phyloP scores from a whole-genome alignment of 768 basidiomycete genomes.

The Hemileccinum rubropunctum region DNA sequence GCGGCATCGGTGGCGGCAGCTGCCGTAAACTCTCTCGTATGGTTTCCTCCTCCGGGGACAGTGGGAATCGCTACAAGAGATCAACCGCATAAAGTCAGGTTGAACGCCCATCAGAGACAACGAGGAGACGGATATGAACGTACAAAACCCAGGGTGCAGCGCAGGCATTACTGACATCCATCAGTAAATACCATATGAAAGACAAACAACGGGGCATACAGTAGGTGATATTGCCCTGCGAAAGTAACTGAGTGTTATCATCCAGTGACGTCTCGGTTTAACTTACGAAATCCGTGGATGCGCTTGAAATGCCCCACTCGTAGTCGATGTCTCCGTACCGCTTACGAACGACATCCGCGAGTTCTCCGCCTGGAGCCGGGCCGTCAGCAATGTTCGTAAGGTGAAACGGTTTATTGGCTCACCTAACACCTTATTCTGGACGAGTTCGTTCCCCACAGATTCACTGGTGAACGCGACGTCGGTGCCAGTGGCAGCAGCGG shows the following conservation, averaged over 20 bases:
- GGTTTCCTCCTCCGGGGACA: slow-evolving; percentile 68
- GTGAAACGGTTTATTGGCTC: neutral
- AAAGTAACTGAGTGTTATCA: neutral
- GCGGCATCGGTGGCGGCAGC: slow-evolving; percentile 58
- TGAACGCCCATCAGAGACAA: neutral
- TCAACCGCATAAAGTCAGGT: neutral
- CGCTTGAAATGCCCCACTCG: slow-evolving; percentile 63
- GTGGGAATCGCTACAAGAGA: slow-evolving; percentile 69
- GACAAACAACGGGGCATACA: slow-evolving; percentile 37
- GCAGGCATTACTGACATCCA: slow-evolving; percentile 51
- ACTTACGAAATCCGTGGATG: slow-evolving; percentile 83
- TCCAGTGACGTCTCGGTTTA: neutral
- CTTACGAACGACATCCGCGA: slow-evolving; percentile 56
- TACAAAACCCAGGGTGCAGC: slow-evolving; percentile 66
- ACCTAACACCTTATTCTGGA: slow-evolving; percentile 69
- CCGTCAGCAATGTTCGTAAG: neutral
- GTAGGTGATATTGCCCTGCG: slow-evolving; percentile 60
- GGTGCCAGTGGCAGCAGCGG: slow-evolving; percentile 66
- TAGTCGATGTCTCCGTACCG: slow-evolving; percentile 64
- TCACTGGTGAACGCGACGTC: slow-evolving; percentile 40
- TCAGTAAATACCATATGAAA: slow-evolving; percentile 1
- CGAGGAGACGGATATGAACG: slow-evolving; percentile 2
- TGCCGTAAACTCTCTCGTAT: slow-evolving; percentile 65
- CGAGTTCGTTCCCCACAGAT: slow-evolving; percentile 49
- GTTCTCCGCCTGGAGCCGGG: slow-evolving; percentile 58